These are phyloP conservation scores for Chrysanthemum seticuspe DNA, from an alignment of 129 eudicot species.

Conservation along the genomic window DNA sequence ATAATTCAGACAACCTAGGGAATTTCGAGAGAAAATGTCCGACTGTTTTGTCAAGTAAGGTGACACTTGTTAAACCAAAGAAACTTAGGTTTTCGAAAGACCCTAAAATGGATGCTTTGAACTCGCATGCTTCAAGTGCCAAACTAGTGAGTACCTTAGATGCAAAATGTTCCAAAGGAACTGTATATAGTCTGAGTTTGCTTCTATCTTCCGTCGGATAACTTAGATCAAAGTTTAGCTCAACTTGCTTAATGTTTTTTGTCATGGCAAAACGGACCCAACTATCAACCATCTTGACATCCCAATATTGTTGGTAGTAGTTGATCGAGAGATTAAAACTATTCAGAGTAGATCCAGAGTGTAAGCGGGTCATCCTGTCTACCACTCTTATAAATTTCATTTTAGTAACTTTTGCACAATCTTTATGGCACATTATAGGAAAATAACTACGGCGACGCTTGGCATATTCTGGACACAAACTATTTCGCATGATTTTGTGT, in stretches of 20 bases:
- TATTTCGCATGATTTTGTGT: neutral
- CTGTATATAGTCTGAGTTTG: no score
- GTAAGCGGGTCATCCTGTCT: conserved; percentile 9
- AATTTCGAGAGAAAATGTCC: neutral
- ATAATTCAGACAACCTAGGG: conserved; percentile 2
- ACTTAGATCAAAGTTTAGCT: neutral
- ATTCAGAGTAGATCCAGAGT: conserved; percentile 14
- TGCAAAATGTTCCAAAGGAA: neutral
- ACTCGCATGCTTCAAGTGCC: conserved; percentile 5
- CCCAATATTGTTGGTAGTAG: neutral
- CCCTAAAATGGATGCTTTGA: conserved; percentile 4
- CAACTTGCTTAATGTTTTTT: conserved; percentile 7
- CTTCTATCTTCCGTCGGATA: no score
- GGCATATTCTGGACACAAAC: neutral
- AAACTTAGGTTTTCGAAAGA: conserved; percentile 3
- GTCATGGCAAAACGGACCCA: conserved; percentile 20
- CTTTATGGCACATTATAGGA: no score
- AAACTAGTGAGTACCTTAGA: conserved; percentile 13
- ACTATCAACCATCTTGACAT: conserved; percentile 1
- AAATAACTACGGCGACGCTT: neutral
- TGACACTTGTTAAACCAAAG: neutral
- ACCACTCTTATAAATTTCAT: conserved; percentile 4
- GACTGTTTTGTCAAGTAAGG: conserved; percentile 14
- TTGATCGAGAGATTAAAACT: neutral
- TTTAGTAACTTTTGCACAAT: neutral